Evolutionary conservation across 106 monocot genomes (phyloP).

Genomic region (Dendrobium catenatum): DNA sequence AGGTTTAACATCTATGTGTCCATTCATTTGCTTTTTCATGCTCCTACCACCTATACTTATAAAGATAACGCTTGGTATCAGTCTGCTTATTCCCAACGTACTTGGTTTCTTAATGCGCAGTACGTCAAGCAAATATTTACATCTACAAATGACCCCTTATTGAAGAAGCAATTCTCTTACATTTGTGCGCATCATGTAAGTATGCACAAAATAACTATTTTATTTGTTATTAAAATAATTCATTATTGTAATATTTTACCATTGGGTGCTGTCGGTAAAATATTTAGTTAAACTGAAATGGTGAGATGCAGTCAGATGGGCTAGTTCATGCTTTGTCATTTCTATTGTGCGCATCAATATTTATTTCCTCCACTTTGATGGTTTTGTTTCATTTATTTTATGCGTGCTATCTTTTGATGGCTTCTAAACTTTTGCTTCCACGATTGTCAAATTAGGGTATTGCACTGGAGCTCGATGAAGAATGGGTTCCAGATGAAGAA

Average conservation of each 20-base stretch:
- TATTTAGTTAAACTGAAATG: background rate
- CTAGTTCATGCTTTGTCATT: background rate
- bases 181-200: constrained; percentile 95
- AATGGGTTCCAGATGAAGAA: constrained; percentile 66
- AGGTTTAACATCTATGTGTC: constrained; percentile 28
- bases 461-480: constrained; percentile 69
- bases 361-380: background rate
- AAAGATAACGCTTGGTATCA: background rate
- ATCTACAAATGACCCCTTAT: constrained; percentile 54
- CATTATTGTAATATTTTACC: background rate
- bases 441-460: constrained; percentile 44
- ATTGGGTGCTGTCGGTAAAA: background rate
- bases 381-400: background rate
- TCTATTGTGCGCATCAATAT: background rate
- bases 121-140: constrained; percentile 82
- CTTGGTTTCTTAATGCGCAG: constrained; percentile 22
- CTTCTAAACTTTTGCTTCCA: background rate
- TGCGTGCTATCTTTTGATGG: background rate
- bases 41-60: background rate
- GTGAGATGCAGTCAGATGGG: background rate
- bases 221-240: background rate
- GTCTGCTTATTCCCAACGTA: background rate
- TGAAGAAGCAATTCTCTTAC: constrained; percentile 96
- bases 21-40: background rate
- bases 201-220: background rate